Base-by-base conservation (phyloP, 2,329 filamentous ascomycete genomes). In the Raffaelea albimanens region DNA sequence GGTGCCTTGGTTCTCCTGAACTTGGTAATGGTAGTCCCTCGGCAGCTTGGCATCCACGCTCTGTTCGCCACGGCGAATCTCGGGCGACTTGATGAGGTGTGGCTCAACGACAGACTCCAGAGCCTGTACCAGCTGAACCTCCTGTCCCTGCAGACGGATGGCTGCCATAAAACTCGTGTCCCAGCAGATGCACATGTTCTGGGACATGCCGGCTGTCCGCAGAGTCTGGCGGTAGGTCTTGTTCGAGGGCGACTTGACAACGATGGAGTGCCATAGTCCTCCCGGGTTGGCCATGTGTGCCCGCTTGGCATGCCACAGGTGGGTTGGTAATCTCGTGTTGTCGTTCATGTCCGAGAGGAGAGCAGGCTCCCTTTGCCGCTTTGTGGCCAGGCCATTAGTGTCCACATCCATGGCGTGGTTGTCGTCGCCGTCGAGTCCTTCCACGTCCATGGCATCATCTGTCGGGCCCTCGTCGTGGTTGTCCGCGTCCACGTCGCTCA, bases 101-200 rank as follows among this genome's bases (percentile, higher is more conserved):
- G 49, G 50, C 39, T 48, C 49, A 7, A 53, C 42, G 9, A 56
- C 45, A 16, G 44, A n/a, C 5, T 31, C 39, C 42, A 57, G 45
- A 9, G 48, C 49, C 11, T 18, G 40, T 23, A 43, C 21, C 18
- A 57, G 18, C n/a, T 49, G 39, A 13, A 5, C 4, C 2, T 33
- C 40, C 3, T 21, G 7, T 29, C 90, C 93, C 55, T 83, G 82
- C 3, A 97, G 61, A 14, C 83, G 76, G 54, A 97, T 84, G 1
- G 88, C 95, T 56, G 87, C 86, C 70, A 93, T 85, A 61, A 96
- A 98, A 62, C 90, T 97, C 71, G 81, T 87, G 65, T 98, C 93
- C 89, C 91, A 97, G 1, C 82, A 82, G 1, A 51, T 31, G 42
- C 52, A 54, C 40, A 97, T 72, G 20, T 84, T 84, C 5, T 93